phyloP scores from a whole-genome alignment of 306 rosid species.

The Castanea mollissima region DNA sequence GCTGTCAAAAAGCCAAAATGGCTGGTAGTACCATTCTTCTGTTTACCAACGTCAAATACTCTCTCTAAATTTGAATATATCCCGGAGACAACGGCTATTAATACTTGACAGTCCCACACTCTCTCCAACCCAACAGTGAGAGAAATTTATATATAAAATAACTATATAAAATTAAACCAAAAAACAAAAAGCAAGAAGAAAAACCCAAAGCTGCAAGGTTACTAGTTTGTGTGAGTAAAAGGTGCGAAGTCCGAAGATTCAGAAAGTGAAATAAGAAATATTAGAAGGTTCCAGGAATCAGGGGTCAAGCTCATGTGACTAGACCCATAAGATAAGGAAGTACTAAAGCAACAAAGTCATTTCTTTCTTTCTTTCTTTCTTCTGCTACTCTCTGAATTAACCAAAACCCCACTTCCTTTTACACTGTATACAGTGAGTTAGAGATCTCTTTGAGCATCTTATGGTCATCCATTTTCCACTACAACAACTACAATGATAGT shows the following conservation, averaged over 20 bases:
- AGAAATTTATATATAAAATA: neutral
- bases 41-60: conserved; percentile 12
- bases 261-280: conserved; percentile 42
- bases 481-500: conserved; percentile 45
- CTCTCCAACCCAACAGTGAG: conserved; percentile 28
- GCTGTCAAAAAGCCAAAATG: neutral
- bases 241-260: conserved; percentile 49
- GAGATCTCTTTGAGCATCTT: conserved; percentile 21
- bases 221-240: neutral
- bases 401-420: conserved; percentile 26
- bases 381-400: conserved; percentile 16
- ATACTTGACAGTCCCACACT: conserved; percentile 49
- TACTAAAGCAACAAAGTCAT: conserved; percentile 17
- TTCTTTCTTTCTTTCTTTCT: neutral
- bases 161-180: neutral
- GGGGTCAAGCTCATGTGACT: conserved; percentile 82
- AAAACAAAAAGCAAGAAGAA: conserved; percentile 17
- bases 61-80: conserved; percentile 12
- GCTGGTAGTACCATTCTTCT: neutral
- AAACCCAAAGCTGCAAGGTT: conserved; percentile 6
- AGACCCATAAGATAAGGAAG: conserved; percentile 72
- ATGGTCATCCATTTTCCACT: conserved; percentile 20
- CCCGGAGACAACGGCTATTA: conserved; percentile 69
- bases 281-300: conserved; percentile 86
- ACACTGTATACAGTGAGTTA: conserved; percentile 10